Evolutionary conservation across 2,329 filamentous ascomycete genomes (phyloP).

Genomic region (Fusarium compactum): DNA sequence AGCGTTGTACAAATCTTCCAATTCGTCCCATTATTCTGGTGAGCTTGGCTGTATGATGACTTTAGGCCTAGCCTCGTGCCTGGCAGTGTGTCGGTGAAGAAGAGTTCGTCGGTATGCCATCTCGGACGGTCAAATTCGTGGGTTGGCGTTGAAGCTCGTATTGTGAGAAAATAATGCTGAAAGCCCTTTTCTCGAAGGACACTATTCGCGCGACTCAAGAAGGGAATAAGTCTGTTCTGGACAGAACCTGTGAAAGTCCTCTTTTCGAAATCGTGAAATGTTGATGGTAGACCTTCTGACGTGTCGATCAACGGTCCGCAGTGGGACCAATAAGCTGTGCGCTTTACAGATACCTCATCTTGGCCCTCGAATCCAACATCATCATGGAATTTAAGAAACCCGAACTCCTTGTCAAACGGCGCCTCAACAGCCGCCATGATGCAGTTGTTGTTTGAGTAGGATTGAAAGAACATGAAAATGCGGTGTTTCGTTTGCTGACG

Average conservation of each 20-base stretch:
- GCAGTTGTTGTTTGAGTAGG: background rate
- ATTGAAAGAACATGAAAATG: background rate
- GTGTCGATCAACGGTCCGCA: slow-evolving; percentile 55
- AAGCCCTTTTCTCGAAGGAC: slow-evolving; percentile 53
- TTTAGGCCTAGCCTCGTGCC: slow-evolving; percentile 23
- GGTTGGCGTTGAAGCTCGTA: slow-evolving; percentile 59
- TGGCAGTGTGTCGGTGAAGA: slow-evolving; percentile 51
- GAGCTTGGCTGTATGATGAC: background rate
- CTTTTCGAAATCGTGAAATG: slow-evolving; percentile 55
- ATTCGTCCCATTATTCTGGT: slow-evolving; percentile 46
- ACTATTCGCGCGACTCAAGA: slow-evolving; percentile 55
- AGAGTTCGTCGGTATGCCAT: slow-evolving; percentile 64
- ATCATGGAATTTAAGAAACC: slow-evolving; percentile 29
- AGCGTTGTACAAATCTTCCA: slow-evolving; percentile 64
- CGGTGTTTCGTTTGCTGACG: background rate
- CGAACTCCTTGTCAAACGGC: slow-evolving; percentile 4
- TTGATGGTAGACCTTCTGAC: slow-evolving; percentile 46
- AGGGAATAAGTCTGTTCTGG: slow-evolving; percentile 52
- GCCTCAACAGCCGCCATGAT: background rate
- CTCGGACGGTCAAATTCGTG: slow-evolving; percentile 58
- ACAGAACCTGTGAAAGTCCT: slow-evolving; percentile 53
- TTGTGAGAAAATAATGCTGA: slow-evolving; percentile 60
- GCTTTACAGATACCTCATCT: slow-evolving; percentile 37
- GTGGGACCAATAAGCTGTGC: slow-evolving; percentile 58
- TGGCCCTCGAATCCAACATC: too few species aligned